Conservation (phyloP, 176 grass and related monocot species). For the Oryza australiensis region DNA sequence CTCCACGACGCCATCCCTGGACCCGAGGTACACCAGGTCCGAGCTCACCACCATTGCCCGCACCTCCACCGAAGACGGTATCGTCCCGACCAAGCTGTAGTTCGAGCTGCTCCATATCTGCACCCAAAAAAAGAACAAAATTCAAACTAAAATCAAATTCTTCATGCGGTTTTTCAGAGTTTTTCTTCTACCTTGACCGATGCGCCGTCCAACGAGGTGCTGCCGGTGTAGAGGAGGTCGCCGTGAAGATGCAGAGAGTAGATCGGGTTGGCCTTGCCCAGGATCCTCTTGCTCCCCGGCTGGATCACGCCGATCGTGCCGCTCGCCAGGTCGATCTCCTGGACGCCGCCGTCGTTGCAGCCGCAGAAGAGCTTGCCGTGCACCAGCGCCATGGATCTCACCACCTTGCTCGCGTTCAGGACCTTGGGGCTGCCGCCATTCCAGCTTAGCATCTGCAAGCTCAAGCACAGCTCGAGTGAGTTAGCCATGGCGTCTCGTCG, state of each 20-base stretch:
- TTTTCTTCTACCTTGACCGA: constrained; percentile 42
- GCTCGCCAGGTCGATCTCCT: constrained; percentile 71
- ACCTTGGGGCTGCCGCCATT: constrained; percentile 43
- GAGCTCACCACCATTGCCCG: constrained; percentile 50
- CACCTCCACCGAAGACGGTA: constrained; percentile 53
- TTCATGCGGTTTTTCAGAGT: too few species aligned
- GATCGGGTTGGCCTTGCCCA: constrained; percentile 61
- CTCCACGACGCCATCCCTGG: constrained; percentile 55
- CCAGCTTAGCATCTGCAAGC: constrained; percentile 47
- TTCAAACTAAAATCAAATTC: too few species aligned
- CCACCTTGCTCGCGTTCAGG: constrained; percentile 57
- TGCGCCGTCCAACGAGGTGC: constrained; percentile 45
- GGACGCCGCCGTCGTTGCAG: constrained; percentile 64
- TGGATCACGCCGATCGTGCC: constrained; percentile 57
- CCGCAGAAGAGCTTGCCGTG: constrained; percentile 71
- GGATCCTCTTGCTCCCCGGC: constrained; percentile 56
- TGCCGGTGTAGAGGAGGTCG: constrained; percentile 51
- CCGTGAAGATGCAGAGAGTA: constrained; percentile 50
- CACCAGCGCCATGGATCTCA: constrained; percentile 56
- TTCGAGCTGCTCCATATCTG: constrained; percentile 63
- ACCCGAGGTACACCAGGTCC: constrained; percentile 58
- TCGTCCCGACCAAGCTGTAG: constrained; percentile 57
- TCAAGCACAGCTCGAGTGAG: background rate
- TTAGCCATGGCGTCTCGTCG: background rate
- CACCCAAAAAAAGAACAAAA: background rate